Evolutionary conservation across 441 rosid genomes (phyloP).

Genomic region (Mallotus japonicus): DNA sequence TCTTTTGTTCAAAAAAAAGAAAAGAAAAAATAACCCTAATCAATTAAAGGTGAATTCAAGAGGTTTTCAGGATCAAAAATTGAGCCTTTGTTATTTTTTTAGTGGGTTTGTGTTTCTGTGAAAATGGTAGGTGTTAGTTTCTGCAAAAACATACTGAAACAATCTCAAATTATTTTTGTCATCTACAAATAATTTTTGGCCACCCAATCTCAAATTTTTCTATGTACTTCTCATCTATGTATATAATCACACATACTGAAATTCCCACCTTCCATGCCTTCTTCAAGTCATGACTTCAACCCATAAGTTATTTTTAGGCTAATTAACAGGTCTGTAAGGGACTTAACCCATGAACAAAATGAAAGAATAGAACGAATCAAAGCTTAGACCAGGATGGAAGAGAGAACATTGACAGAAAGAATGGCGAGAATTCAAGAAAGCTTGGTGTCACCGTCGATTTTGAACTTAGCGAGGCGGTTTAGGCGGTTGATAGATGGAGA

Average conservation of each 20-base stretch:
- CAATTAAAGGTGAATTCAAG: no score
- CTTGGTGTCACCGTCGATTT: constrained; percentile 41
- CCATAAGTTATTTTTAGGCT: constrained; percentile 45
- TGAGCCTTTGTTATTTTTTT: not conserved
- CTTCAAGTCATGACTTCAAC: no score
- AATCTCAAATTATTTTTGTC: no score
- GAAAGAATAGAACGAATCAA: constrained; percentile 32
- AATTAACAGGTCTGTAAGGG: constrained; percentile 25
- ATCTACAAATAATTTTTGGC: no score
- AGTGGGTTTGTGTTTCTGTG: constrained; percentile 1
- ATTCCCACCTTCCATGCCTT: no score
- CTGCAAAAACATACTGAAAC: no score
- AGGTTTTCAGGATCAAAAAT: no score
- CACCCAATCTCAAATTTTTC: no score
- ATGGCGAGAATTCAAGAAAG: constrained; percentile 58
- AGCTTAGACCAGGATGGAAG: constrained; percentile 33
- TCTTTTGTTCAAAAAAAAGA: no score
- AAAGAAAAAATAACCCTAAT: not conserved
- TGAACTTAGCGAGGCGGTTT: constrained; percentile 27
- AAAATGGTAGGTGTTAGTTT: not conserved
- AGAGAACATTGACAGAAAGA: constrained; percentile 41
- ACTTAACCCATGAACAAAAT: constrained; percentile 38
- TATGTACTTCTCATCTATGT: no score
- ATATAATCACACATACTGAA: no score
- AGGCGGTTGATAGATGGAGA: constrained; percentile 36